Base-by-base conservation (phyloP, 2,329 filamentous ascomycete genomes). In the Hirsutella thompsonii region DNA sequence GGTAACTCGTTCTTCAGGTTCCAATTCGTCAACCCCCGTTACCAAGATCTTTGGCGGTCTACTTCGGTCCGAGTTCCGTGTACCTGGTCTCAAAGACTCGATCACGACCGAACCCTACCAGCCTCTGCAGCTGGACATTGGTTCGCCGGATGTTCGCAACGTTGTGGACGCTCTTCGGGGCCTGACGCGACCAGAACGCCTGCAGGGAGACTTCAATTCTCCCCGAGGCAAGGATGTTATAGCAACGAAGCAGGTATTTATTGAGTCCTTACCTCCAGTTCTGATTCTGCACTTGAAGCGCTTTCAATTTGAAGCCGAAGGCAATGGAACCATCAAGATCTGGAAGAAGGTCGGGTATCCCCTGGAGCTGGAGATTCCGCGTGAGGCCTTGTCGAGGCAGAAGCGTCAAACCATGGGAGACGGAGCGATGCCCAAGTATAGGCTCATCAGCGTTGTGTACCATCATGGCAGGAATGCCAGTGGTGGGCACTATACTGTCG, bases 271-370 rank as follows among this genome's bases (percentile, higher is more conserved):
- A 14, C 92, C 92, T 1, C 86, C 88, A 1, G 85, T 96, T 4
- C 74, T 98, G 11, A 94, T 96, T 41, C 73, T 98, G 8, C 92
- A 98, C 56, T 72, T 98, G 34, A 98, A 98, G 66, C 86, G 92
- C 36, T 98, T 98, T 70, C 87, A 95, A 53, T 96, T 94, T 53
- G 88, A 96, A 53, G 85, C 80, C 46, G 76, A 81, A 43, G 84
- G 81, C 36, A 53, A 56, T 36, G 88, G 88, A 20, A 94, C 88
- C 1, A 83, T 94, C 54, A 98, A 98, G 69, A 94, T 96, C 48
- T 95, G 90, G 86, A 98, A 96, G 68, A 94, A 90, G 66, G 73
- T 98, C 44, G 90, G 88, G 18, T 98, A 98, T 55, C 92, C 92
- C 0, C 68, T 98, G 21, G 89, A 96, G 54, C 71, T 98, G 39